phyloP scores from a whole-genome alignment of 139 green algal species.

The Haematococcus sp. region DNA sequence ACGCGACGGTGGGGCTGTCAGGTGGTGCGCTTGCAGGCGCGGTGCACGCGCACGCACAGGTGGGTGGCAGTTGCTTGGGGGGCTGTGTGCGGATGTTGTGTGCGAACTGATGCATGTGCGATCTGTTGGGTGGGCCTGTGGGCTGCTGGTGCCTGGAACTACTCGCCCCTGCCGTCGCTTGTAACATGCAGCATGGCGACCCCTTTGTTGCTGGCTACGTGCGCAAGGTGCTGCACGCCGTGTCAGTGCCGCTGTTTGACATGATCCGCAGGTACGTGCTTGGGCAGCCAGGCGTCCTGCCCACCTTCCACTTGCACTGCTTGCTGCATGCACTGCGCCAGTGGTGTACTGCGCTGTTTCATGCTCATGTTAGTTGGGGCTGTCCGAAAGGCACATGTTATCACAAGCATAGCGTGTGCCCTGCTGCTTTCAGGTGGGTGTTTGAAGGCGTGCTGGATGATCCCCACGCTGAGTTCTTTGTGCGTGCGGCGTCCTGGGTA shows the following conservation, averaged over 20 bases:
- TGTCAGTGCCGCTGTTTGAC: conserved; percentile 80
- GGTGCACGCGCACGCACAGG: conserved; percentile 63
- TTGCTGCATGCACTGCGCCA: too few relatives aligned
- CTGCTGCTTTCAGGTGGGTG: conserved; percentile 60
- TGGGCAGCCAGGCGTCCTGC: background rate
- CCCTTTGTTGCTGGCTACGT: conserved; percentile 58
- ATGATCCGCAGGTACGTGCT: conserved; percentile 79
- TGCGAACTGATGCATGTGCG: background rate
- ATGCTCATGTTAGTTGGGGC: too few relatives aligned
- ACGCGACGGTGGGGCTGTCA: conserved; percentile 35
- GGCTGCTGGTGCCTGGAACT: too few relatives aligned
- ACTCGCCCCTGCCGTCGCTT: too few relatives aligned
- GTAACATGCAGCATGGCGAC: conserved; percentile 65
- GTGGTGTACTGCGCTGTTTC: too few relatives aligned
- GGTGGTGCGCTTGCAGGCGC: conserved; percentile 69
- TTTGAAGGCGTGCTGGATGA: conserved; percentile 82
- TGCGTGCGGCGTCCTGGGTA: conserved; percentile 36
- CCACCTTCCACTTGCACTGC: too few relatives aligned
- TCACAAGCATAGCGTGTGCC: too few relatives aligned
- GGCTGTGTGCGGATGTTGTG: background rate
- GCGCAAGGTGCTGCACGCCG: conserved; percentile 41
- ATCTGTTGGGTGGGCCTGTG: too few relatives aligned
- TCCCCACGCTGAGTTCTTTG: conserved; percentile 81
- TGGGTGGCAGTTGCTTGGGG: background rate
- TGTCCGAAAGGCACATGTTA: too few relatives aligned